A percentile compares a stretch with the other conserved stretches of the same genome.
Evolutionary conservation across 148 eudicot species (phyloP).

Genomic region (Tetragonia tetragonoides): DNA sequence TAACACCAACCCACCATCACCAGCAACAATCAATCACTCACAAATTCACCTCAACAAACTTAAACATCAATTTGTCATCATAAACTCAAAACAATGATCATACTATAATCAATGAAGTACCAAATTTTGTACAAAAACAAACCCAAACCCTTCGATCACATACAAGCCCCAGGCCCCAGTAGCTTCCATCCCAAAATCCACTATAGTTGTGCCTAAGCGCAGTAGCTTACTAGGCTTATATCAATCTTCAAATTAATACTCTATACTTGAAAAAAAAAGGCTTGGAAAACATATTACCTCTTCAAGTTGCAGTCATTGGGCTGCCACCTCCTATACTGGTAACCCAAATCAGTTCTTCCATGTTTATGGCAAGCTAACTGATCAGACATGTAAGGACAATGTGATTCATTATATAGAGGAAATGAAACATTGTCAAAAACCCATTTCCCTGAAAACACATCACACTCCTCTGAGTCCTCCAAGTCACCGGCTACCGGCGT

Average conservation of each 20-base stretch:
- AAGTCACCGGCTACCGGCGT: conserved; percentile 22
- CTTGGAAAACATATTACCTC: conserved; percentile 43
- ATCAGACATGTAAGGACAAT: conserved; percentile 94
- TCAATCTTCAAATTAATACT: neutral
- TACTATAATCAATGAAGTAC: neutral
- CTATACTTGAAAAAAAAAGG: conserved; percentile 3
- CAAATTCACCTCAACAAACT: neutral
- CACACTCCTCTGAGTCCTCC: conserved; percentile 65
- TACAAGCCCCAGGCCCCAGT: neutral
- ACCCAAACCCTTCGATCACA: neutral
- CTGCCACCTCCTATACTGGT: conserved; percentile 93
- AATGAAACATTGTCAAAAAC: conserved; percentile 69
- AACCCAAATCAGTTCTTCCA: conserved; percentile 75
- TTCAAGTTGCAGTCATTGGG: conserved; percentile 80
- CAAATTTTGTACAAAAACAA: neutral
- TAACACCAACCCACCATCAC: conserved; percentile 22
- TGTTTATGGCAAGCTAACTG: conserved; percentile 95
- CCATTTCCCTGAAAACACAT: conserved; percentile 86
- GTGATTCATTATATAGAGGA: conserved; percentile 81
- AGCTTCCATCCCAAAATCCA: neutral
- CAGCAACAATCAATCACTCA: conserved; percentile 8
- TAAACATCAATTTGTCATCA: neutral
- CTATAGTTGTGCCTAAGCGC: neutral
- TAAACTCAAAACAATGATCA: neutral
- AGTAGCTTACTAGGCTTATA: neutral